These are phyloP conservation scores for Papilionanthe hybrid DNA, from an alignment of 116 monocot species.

Conservation along the genomic window DNA sequence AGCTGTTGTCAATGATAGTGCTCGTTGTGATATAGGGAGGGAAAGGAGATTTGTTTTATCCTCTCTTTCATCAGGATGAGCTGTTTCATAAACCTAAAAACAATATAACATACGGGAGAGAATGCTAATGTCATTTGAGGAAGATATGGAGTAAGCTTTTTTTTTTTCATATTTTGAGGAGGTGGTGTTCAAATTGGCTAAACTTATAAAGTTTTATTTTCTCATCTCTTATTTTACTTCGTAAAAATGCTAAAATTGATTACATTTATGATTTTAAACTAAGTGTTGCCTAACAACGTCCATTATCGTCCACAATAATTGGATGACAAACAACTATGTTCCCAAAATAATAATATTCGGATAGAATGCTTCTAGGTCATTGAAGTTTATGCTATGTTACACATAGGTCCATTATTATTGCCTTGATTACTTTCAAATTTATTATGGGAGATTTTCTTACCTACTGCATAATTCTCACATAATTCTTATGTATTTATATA, in stretches of 20 bases:
- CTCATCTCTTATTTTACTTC: background rate
- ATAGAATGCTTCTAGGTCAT: too few species aligned
- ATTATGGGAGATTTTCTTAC: too few species aligned
- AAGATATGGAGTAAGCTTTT: background rate
- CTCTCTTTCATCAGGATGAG: background rate
- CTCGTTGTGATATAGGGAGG: too few species aligned
- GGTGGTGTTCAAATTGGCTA: too few species aligned
- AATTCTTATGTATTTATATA: too few species aligned
- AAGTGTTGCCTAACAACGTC: background rate
- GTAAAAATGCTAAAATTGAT: background rate
- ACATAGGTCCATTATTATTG: background rate
- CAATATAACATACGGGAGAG: background rate
- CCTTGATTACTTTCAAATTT: background rate
- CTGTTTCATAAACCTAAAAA: background rate
- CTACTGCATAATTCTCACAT: too few species aligned
- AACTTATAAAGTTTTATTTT: background rate
- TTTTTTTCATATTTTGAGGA: background rate
- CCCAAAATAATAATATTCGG: too few species aligned
- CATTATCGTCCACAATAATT: background rate
- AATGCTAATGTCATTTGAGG: background rate
- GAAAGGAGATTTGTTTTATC: background rate
- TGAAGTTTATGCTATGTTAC: too few species aligned
- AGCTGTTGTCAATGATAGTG: too few species aligned
- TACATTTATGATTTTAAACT: background rate
- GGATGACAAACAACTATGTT: too few species aligned